Evolutionary conservation across 1,139 yeast species (phyloP).

Genomic region (Suhomyces choctaworum): DNA sequence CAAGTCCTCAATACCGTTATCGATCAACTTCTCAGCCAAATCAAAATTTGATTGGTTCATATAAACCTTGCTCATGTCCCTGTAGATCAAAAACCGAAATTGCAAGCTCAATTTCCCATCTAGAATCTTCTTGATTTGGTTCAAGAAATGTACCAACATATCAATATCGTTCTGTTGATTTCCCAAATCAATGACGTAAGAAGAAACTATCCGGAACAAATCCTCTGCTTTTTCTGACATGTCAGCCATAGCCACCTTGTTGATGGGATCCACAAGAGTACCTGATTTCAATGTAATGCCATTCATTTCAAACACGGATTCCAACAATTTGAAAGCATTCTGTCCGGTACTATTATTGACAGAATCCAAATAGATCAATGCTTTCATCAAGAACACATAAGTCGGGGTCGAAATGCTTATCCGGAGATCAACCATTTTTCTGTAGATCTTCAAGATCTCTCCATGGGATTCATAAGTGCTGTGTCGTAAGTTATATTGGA

Average conservation of each 20-base stretch:
- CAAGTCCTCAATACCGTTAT: conserved; percentile 29
- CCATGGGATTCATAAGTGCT: conserved; percentile 31
- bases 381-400: conserved; percentile 41
- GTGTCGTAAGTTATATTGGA: conserved; percentile 24
- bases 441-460: conserved; percentile 36
- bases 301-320: conserved; percentile 35
- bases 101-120: conserved; percentile 25
- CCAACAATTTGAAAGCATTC: conserved; percentile 32
- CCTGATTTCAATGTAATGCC: conserved; percentile 23
- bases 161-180: conserved; percentile 22
- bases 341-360: conserved; percentile 23
- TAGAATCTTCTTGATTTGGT: conserved; percentile 27
- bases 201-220: conserved; percentile 29
- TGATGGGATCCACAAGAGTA: conserved; percentile 8
- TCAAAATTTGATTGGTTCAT: conserved; percentile 23
- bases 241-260: conserved; percentile 14
- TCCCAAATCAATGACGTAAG: conserved; percentile 24
- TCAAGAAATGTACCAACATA: conserved; percentile 31
- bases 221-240: conserved; percentile 19
- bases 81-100: conserved; percentile 28
- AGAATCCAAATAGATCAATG: conserved; percentile 43
- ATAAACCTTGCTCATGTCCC: conserved; percentile 33
- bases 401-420: conserved; percentile 36
- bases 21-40: conserved; percentile 26
- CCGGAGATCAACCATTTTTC: conserved; percentile 38